Evolutionary conservation across 805 yeast species (phyloP).

Genomic region (Candida maesae): DNA sequence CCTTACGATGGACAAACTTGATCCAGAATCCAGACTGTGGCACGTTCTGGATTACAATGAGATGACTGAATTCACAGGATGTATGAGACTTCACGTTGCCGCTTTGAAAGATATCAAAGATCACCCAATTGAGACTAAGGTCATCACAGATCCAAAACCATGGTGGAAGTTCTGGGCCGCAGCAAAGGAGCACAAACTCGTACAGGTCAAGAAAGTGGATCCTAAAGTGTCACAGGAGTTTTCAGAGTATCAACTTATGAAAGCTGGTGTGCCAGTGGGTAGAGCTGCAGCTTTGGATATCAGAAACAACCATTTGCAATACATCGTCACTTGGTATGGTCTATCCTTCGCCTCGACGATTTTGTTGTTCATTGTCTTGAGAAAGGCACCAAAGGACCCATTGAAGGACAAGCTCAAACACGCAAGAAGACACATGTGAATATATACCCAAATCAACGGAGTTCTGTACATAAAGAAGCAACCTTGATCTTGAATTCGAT

Average conservation of each 20-base stretch:
- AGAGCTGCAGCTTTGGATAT: conserved; percentile 74
- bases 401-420: conserved; percentile 45
- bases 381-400: conserved; percentile 39
- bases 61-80: conserved; percentile 65
- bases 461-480: neutral
- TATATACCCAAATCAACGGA: conserved; percentile 3
- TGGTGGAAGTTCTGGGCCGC: conserved; percentile 29
- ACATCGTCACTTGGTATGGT: conserved; percentile 94
- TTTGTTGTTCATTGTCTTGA: conserved; percentile 52
- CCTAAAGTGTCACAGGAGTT: conserved; percentile 36
- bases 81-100: conserved; percentile 75
- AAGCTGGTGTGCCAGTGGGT: conserved; percentile 90
- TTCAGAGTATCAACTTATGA: conserved; percentile 54
- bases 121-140: conserved; percentile 46
- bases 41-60: conserved; percentile 77
- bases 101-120: conserved; percentile 65
- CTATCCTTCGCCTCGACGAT: conserved; percentile 69
- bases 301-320: conserved; percentile 88
- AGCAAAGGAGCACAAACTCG: conserved; percentile 10
- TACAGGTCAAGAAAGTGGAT: conserved; percentile 3
- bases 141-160: conserved; percentile 21
- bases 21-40: conserved; percentile 63
- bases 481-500: no score
- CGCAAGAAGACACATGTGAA: conserved; percentile 39
- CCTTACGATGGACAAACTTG: conserved; percentile 67